Percentiles rank a stretch among this genome's conserved stretches.
These are phyloP conservation scores for Alternaria brassicicola DNA, from an alignment of 2,329 filamentous ascomycete species.

Conservation along the genomic window DNA sequence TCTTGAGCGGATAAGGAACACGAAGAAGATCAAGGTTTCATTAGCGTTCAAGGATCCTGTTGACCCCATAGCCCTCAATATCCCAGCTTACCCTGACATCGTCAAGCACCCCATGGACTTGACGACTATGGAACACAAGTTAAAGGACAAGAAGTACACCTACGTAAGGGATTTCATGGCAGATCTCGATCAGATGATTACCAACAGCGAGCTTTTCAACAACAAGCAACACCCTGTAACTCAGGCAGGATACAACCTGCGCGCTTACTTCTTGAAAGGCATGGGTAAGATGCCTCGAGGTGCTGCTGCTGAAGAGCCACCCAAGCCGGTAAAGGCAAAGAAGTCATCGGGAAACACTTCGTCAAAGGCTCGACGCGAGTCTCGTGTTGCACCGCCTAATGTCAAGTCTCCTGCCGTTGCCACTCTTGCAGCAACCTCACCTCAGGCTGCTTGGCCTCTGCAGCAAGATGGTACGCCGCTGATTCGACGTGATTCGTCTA, in stretches of 20 bases:
- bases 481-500: slow-evolving; percentile 83
- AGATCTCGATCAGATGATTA: slow-evolving; percentile 78
- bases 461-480: slow-evolving; percentile 78
- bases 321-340: slow-evolving; percentile 63
- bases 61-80: slow-evolving; percentile 72
- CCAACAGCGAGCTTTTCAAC: slow-evolving; percentile 84
- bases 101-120: slow-evolving; percentile 86
- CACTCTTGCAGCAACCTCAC: slow-evolving; percentile 49
- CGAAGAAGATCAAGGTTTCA: slow-evolving; percentile 87
- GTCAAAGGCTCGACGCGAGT: slow-evolving; percentile 56
- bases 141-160: slow-evolving; percentile 73
- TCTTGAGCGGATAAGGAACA: slow-evolving; percentile 69
- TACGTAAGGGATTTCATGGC: slow-evolving; percentile 73
- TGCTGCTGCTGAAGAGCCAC: slow-evolving; percentile 58
- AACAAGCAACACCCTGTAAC: slow-evolving; percentile 77
- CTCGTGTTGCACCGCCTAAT: slow-evolving; percentile 50
- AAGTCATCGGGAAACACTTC: slow-evolving; percentile 41
- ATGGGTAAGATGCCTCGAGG: slow-evolving; percentile 65
- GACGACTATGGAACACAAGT: slow-evolving; percentile 76
- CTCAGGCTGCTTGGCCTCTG: slow-evolving; percentile 70
- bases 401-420: slow-evolving; percentile 54
- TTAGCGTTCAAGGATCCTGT: slow-evolving; percentile 79
- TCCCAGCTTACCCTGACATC: slow-evolving; percentile 75
- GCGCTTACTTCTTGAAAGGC: slow-evolving; percentile 64
- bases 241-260: slow-evolving; percentile 66